These are phyloP conservation scores for Boletus rex-veris DNA, from an alignment of 768 basidiomycete genomes.

Conservation along the genomic window DNA sequence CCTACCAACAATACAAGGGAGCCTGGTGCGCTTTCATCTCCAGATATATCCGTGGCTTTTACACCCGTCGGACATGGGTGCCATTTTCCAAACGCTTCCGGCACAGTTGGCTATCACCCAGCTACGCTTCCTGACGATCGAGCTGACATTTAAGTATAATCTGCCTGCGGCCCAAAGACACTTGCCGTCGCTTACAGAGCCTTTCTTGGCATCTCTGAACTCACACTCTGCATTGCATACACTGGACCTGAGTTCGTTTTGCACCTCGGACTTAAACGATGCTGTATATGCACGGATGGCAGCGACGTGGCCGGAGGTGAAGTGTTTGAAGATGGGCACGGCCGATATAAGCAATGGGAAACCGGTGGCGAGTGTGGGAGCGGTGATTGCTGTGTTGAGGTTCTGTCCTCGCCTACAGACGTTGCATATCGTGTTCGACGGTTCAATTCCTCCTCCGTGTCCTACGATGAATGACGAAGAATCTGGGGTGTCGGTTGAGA, in stretches of 20 bases:
- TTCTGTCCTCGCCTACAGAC: constrained; percentile 9
- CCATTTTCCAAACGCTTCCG: too few relatives aligned
- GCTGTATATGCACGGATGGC: constrained; percentile 8
- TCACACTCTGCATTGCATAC: not conserved
- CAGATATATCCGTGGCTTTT: too few relatives aligned
- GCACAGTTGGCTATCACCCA: too few relatives aligned
- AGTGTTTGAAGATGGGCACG: constrained; percentile 9
- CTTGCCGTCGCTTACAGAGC: not conserved
- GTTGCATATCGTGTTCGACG: constrained; percentile 17
- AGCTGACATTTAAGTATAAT: not conserved
- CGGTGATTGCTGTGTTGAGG: constrained; percentile 12
- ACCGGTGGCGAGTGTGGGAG: constrained; percentile 12
- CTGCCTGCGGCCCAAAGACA: too few relatives aligned
- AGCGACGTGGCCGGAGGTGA: constrained; percentile 7
- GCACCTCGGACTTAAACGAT: constrained; percentile 8
- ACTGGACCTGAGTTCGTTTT: constrained; percentile 11
- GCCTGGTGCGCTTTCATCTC: too few relatives aligned
- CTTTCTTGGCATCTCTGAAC: constrained; percentile 4
- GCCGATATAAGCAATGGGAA: not conserved
- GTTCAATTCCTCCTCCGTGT: constrained; percentile 3
- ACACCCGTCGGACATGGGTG: too few relatives aligned
- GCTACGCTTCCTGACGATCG: too few relatives aligned
- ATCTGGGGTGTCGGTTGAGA: too few relatives aligned
- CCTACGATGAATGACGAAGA: not conserved
- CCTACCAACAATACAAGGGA: too few relatives aligned